phyloP scores from a whole-genome alignment of 805 yeast genomes.

The Ogataea zsoltii region DNA sequence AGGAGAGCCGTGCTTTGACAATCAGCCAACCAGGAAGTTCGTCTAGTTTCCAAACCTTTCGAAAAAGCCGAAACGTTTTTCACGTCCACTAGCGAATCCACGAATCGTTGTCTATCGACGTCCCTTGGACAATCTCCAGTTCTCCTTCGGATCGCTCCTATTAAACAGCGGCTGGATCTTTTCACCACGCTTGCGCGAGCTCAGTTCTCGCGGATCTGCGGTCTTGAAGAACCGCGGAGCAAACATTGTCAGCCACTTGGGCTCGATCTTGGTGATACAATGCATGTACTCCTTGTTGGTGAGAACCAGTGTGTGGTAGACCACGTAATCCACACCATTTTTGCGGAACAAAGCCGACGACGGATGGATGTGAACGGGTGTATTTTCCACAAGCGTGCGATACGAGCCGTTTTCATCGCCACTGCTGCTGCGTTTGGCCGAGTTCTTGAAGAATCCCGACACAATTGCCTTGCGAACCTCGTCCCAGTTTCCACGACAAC shows the following conservation, averaged over 20 bases:
- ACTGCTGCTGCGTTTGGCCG: conserved; percentile 55
- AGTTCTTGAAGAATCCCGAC: conserved; percentile 67
- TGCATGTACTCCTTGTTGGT: conserved; percentile 93
- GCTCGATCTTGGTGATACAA: conserved; percentile 78
- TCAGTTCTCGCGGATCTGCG: conserved; percentile 50
- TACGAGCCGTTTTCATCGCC: conserved; percentile 47
- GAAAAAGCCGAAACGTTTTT: too few relatives aligned
- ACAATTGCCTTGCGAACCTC: conserved; percentile 60
- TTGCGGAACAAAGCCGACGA: conserved; percentile 67
- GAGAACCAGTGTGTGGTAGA: conserved; percentile 78
- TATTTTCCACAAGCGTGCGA: conserved; percentile 62
- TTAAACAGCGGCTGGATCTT: conserved; percentile 75
- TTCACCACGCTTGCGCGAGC: conserved; percentile 55
- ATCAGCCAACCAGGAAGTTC: too few relatives aligned
- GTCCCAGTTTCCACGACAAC: conserved; percentile 60
- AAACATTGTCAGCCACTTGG: conserved; percentile 70
- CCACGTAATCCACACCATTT: conserved; percentile 65
- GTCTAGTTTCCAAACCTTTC: too few relatives aligned
- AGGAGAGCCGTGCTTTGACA: too few relatives aligned
- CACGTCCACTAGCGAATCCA: too few relatives aligned
- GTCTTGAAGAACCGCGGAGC: conserved; percentile 76
- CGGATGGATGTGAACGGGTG: conserved; percentile 83
- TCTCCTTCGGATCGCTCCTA: conserved; percentile 56
- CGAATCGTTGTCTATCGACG: too few relatives aligned
- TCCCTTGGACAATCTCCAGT: conserved; percentile 71